phyloP scores from a whole-genome alignment of 441 rosid species.

The Dalechampia spathulata region DNA sequence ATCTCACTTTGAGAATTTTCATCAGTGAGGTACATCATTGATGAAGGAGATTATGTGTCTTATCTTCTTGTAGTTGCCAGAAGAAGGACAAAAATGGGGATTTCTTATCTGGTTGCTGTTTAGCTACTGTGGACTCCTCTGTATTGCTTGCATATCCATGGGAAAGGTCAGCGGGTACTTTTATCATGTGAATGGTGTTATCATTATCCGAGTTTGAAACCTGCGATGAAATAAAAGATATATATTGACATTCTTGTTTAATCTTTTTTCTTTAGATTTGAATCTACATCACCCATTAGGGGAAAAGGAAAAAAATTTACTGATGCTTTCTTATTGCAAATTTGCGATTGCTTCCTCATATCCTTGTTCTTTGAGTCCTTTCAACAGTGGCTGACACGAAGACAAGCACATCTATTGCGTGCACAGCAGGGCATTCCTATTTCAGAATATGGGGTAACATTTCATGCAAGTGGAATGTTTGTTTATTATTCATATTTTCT shows the following conservation, averaged over 20 bases:
- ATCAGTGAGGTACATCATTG: conserved; percentile 6
- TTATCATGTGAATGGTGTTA: neutral
- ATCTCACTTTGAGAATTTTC: neutral
- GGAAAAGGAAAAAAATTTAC: neutral
- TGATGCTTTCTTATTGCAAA: conserved; percentile 2
- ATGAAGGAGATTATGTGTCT: conserved; percentile 3
- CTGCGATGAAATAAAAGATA: neutral
- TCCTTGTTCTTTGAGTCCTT: conserved; percentile 12
- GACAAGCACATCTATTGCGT: conserved; percentile 72
- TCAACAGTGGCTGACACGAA: conserved; percentile 77
- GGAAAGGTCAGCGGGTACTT: conserved; percentile 52
- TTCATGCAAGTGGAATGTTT: conserved; percentile 13
- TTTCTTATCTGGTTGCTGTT: conserved; percentile 94
- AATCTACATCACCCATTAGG: neutral
- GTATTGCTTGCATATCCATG: conserved; percentile 71
- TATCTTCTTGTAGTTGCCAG: conserved; percentile 59
- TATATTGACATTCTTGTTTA: neutral
- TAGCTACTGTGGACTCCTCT: conserved; percentile 91
- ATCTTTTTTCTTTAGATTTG: neutral
- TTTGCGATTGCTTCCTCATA: conserved; percentile 2
- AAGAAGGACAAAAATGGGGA: conserved; percentile 96
- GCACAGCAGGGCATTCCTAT: conserved; percentile 97
- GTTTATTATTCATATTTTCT: neutral
- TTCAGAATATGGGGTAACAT: conserved; percentile 87
- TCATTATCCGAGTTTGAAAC: neutral